Evolutionary conservation across 768 basidiomycete species (phyloP).

Genomic region (Boletus patriciae): DNA sequence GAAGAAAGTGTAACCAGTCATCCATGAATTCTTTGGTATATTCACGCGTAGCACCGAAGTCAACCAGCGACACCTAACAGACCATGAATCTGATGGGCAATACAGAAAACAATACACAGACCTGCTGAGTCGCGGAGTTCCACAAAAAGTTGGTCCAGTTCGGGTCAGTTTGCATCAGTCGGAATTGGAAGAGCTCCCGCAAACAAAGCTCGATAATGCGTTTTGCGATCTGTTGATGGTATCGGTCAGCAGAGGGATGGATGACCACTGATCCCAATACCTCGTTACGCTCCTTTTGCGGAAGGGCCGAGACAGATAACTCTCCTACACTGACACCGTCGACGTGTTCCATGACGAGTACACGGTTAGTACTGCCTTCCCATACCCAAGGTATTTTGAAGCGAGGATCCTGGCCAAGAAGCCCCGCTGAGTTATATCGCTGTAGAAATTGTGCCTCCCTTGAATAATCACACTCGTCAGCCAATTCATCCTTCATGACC

Average conservation of each 20-base stretch:
- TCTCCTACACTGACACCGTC: constrained; percentile 81
- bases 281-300: constrained; percentile 67
- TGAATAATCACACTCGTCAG: constrained; percentile 89
- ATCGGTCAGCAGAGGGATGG: background rate
- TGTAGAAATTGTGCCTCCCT: constrained; percentile 76
- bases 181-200: constrained; percentile 86
- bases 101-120: constrained; percentile 23
- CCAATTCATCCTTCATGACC: constrained; percentile 88
- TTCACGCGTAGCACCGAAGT: constrained; percentile 92
- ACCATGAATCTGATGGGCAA: background rate
- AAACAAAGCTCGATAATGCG: constrained; percentile 84
- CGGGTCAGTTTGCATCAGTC: constrained; percentile 97
- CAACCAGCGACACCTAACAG: constrained; percentile 76
- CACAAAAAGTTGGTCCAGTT: constrained; percentile 99
- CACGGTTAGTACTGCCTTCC: constrained; percentile 74
- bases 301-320: constrained; percentile 49
- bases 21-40: constrained; percentile 88
- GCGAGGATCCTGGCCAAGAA: constrained; percentile 56
- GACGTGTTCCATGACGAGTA: constrained; percentile 89
- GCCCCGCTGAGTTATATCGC: constrained; percentile 52
- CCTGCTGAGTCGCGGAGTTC: constrained; percentile 65
- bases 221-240: constrained; percentile 66
- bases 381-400: constrained; percentile 89
- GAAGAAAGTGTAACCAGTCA: constrained; percentile 81
- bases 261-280: constrained; percentile 42